Evolutionary conservation across 2,329 filamentous ascomycete species (phyloP).

Genomic region (Colletotrichum filicis): DNA sequence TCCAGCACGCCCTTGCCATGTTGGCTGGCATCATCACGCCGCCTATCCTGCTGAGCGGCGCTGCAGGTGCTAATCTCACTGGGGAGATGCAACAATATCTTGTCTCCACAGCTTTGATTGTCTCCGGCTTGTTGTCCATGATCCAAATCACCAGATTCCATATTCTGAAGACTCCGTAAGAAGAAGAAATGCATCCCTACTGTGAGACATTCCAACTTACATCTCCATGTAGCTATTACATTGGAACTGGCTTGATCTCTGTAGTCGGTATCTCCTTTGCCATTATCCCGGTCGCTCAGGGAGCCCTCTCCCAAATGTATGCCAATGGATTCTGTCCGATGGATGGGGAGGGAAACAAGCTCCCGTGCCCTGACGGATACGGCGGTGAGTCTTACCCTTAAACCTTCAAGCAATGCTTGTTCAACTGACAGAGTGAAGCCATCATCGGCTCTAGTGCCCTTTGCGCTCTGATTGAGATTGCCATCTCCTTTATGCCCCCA

Average conservation of each 20-base stretch:
- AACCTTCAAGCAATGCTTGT: background rate
- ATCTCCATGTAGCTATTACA: conserved; percentile 66
- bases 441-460: conserved; percentile 76
- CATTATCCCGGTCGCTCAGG: conserved; percentile 78
- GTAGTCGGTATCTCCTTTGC: conserved; percentile 84
- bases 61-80: conserved; percentile 71
- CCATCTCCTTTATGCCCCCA: conserved; percentile 80
- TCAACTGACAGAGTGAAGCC: conserved; percentile 54
- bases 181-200: conserved; percentile 11
- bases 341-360: conserved; percentile 69
- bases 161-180: conserved; percentile 71
- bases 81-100: conserved; percentile 76
- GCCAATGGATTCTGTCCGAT: conserved; percentile 73
- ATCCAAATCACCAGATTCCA: conserved; percentile 84
- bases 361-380: conserved; percentile 82
- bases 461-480: conserved; percentile 76
- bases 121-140: conserved; percentile 78
- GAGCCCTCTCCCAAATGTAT: conserved; percentile 83
- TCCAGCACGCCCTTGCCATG: conserved; percentile 86
- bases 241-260: conserved; percentile 83
- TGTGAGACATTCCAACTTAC: conserved; percentile 5
- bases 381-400: conserved; percentile 53
- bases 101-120: conserved; percentile 81
- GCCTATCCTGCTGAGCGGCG: conserved; percentile 75
- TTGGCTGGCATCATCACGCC: conserved; percentile 80